Evolutionary conservation across 2,329 filamentous ascomycete species (phyloP).

Genomic region (Xylariales sp.): DNA sequence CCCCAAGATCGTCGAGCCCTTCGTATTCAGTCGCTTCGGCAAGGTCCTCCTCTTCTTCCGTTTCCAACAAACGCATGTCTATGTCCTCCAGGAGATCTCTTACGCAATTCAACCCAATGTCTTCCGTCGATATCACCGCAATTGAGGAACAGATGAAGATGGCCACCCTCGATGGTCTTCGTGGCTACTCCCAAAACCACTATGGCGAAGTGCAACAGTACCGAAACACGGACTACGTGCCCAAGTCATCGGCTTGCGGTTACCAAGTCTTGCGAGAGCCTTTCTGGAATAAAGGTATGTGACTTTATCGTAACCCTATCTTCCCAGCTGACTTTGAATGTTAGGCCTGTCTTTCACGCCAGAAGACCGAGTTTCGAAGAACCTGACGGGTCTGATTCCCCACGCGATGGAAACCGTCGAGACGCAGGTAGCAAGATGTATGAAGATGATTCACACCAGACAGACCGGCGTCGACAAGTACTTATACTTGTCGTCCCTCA

Average conservation of each 20-base stretch:
- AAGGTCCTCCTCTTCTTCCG: slow-evolving; percentile 45
- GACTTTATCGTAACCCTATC: slow-evolving; percentile 9
- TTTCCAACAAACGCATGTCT: slow-evolving; percentile 48
- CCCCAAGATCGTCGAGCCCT: slow-evolving; percentile 50
- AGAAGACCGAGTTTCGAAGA: slow-evolving; percentile 58
- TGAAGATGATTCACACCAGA: slow-evolving; percentile 69
- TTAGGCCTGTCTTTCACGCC: slow-evolving; percentile 60
- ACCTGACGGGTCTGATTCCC: slow-evolving; percentile 61
- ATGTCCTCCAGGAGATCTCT: slow-evolving; percentile 45
- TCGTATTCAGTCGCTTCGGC: slow-evolving; percentile 42
- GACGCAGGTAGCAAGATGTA: slow-evolving; percentile 60
- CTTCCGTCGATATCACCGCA: slow-evolving; percentile 49
- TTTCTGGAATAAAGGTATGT: slow-evolving; percentile 61
- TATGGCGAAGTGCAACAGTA: slow-evolving; percentile 53
- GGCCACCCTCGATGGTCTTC: slow-evolving; percentile 54
- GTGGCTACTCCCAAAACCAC: slow-evolving; percentile 54
- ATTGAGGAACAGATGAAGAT: slow-evolving; percentile 58
- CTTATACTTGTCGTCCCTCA: slow-evolving; percentile 72
- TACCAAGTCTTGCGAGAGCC: slow-evolving; percentile 60
- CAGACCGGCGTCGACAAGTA: slow-evolving; percentile 75
- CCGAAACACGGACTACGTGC: slow-evolving; percentile 48
- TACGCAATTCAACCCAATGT: slow-evolving; percentile 51
- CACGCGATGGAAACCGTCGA: slow-evolving; percentile 58
- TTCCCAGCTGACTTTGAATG: not conserved
- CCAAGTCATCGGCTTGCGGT: slow-evolving; percentile 47